A percentile compares a stretch with the other conserved stretches of the same genome.
phyloP scores from a whole-genome alignment of 1,284 basidiomycete genomes.

The Neotropicomus parvogracilis region DNA sequence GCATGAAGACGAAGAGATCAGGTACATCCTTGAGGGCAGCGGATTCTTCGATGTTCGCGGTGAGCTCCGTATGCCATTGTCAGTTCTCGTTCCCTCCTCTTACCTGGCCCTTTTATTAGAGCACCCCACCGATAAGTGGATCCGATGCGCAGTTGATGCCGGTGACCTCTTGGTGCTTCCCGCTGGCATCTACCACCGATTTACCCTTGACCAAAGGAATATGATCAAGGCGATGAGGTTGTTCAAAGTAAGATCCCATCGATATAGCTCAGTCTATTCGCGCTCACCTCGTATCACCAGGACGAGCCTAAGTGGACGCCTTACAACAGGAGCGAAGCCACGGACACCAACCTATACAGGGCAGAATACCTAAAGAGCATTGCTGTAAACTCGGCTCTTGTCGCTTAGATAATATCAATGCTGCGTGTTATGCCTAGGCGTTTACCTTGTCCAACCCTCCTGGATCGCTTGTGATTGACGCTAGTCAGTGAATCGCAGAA shows the following conservation, averaged over 20 bases:
- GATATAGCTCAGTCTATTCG: not conserved
- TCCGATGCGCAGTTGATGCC: constrained; percentile 63
- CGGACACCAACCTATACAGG: constrained; percentile 59
- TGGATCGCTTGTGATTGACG: not conserved
- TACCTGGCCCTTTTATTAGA: constrained; percentile 33
- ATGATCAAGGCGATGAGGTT: constrained; percentile 70
- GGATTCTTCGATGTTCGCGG: constrained; percentile 86
- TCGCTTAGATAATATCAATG: not conserved
- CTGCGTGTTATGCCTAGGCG: not conserved
- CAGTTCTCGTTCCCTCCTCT: not conserved
- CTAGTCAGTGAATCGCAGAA: too few species aligned
- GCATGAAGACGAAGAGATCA: constrained; percentile 90
- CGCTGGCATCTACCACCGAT: constrained; percentile 81
- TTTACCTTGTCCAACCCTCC: not conserved
- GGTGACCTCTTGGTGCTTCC: constrained; percentile 76
- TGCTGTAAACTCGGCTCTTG: constrained; percentile 28
- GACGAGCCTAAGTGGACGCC: constrained; percentile 88
- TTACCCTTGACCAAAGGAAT: constrained; percentile 73
- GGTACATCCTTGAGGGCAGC: constrained; percentile 76
- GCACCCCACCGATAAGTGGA: constrained; percentile 61
- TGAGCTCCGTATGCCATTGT: constrained; percentile 29
- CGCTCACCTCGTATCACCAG: constrained; percentile 36
- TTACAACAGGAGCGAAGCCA: constrained; percentile 57
- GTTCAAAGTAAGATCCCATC: constrained; percentile 56
- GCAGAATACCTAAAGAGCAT: constrained; percentile 54